A percentile compares a stretch with the other conserved stretches of the same genome.
phyloP scores from a whole-genome alignment of 805 yeast genomes.

The Komagataella mondaviorum region DNA sequence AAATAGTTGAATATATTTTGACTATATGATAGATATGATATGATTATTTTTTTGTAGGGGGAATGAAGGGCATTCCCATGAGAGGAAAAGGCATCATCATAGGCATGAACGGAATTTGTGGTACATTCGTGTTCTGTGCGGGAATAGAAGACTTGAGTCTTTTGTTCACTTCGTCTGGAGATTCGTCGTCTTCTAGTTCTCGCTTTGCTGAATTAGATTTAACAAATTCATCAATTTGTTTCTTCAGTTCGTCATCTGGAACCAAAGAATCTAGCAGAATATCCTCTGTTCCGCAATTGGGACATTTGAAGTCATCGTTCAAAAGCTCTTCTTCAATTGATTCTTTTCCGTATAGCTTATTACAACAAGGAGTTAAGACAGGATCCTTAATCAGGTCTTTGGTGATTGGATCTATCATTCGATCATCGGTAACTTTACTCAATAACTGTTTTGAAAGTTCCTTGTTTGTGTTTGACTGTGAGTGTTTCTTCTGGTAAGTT shows the following conservation, averaged over 20 bases:
- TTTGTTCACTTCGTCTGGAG: background rate
- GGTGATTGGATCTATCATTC: conserved; percentile 58
- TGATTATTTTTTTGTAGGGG: background rate
- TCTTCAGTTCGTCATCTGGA: conserved; percentile 45
- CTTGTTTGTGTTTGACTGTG: conserved; percentile 21
- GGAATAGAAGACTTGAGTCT: background rate
- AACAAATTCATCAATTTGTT: conserved; percentile 37
- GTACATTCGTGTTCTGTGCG: background rate
- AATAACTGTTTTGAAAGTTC: conserved; percentile 21
- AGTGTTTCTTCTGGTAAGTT: conserved; percentile 60
- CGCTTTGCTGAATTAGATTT: conserved; percentile 16
- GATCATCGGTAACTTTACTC: conserved; percentile 38
- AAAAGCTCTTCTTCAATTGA: conserved; percentile 54
- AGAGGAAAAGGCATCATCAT: background rate
- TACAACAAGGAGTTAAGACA: conserved; percentile 66
- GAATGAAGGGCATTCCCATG: conserved; percentile 1
- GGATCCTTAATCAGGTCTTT: conserved; percentile 56
- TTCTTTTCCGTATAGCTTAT: conserved; percentile 39
- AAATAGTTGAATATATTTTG: conserved; percentile 1
- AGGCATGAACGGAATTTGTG: background rate
- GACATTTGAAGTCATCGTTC: conserved; percentile 83
- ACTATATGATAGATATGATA: background rate
- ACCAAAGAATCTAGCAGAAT: conserved; percentile 61
- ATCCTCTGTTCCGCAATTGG: conserved; percentile 68
- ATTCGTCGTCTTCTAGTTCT: conserved; percentile 4